Base-by-base conservation (phyloP, 2,329 filamentous ascomycete species). In the Emergomyces africanus region DNA sequence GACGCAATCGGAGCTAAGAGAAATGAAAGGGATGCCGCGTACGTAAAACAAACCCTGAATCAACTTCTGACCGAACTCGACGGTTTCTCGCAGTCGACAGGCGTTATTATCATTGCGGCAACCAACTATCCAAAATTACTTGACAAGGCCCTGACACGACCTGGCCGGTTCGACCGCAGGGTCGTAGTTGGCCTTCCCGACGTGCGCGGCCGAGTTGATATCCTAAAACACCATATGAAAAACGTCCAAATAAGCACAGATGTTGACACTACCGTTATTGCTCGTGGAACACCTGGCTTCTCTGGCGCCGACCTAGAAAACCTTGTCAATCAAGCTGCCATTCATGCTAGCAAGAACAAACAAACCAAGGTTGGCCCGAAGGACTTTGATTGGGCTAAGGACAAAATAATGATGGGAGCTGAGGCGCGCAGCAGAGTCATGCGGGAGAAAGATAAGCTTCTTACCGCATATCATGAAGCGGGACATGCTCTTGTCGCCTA, bases 231-330 rank as follows among this genome's bases (percentile, higher is more conserved):
- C 70, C 91, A 99, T 74, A 87, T 94, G 73, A 88, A 89, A 76
- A 94, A 95, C 71, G 87, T 99, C 69, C 90, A 92, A 73, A 80
- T 89, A 56, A 81, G 83, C 39, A 78, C 83, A 5, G 87, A 95
- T 67, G 89, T 96, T 50, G 91, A 96, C 71, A 78, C 95, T 42
- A 83, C 89, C 30, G 81, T 88, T 61, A 83, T 99, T 67, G 94
- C 94, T 41, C 85, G 88, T 62, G 89, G 89, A 62, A 96, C 91
- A 15, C 86, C 90, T 58, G 94, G 94, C 12, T 90, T 95, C 67
- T 97, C 92, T 54, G 94, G 94, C 65, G 94, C 94, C 23, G 94
- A 99, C 67, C 80, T 99, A 14, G 94, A 97, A 75, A 99, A 96
- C 71, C 84, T 99, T 66, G 88, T 96, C 69, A 99, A 99, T 74